Percentiles rank a stretch among this genome's conserved stretches.
Evolutionary conservation across 305 asterid genomes (phyloP).

Genomic region (Fraxinus velutina): DNA sequence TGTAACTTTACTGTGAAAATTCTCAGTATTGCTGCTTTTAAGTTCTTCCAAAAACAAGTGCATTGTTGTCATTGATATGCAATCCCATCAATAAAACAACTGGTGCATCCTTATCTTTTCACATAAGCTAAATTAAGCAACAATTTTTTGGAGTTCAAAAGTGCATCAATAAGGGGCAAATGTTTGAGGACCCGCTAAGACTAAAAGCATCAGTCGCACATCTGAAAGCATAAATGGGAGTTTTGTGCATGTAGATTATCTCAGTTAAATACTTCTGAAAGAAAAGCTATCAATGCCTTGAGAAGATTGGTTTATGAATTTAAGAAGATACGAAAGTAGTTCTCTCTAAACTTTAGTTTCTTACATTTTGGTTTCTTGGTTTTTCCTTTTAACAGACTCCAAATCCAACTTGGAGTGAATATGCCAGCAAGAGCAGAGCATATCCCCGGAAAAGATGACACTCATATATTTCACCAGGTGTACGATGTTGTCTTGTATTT

Average conservation of each 20-base stretch:
- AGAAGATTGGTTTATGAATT: neutral
- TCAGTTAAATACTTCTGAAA: neutral
- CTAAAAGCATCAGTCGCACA: neutral
- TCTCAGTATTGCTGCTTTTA: neutral
- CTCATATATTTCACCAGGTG: conserved; percentile 64
- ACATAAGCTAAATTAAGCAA: neutral
- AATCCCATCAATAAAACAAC: neutral
- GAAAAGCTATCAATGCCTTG: neutral
- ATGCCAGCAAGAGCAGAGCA: conserved; percentile 98
- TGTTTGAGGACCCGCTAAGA: neutral
- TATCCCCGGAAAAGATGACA: conserved; percentile 39
- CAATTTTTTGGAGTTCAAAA: neutral
- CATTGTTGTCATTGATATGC: neutral
- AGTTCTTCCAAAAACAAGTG: neutral
- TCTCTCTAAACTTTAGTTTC: neutral
- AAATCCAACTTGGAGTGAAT: conserved; percentile 93
- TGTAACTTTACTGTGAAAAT: neutral
- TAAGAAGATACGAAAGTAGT: neutral
- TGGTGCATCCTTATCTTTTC: neutral
- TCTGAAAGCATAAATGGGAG: neutral
- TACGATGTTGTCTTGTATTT: conserved; percentile 85
- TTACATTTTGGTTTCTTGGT: conserved; percentile 10
- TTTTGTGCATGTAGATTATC: neutral
- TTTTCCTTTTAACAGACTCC: conserved; percentile 52
- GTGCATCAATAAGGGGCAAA: neutral